Evolutionary conservation across 192 early-diverging fungal species (phyloP).

Genomic region (Diversispora eburnea): DNA sequence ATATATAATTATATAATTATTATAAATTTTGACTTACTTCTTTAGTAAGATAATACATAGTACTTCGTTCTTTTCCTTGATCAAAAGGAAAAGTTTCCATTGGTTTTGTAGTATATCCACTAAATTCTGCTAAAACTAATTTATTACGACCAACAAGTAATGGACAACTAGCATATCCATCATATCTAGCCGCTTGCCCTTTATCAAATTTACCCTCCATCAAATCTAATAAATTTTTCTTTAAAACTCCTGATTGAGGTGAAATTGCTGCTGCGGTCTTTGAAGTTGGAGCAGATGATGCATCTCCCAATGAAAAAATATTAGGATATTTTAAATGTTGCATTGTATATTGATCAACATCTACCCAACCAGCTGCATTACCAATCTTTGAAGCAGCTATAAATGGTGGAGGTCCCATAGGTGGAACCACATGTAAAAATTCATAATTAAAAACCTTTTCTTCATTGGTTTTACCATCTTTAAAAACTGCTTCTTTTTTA

Average conservation of each 20-base stretch:
- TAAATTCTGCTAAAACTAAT: slow-evolving; percentile 85
- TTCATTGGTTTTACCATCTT: slow-evolving; percentile 50
- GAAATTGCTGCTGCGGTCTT: slow-evolving; percentile 91
- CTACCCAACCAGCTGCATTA: slow-evolving; percentile 79
- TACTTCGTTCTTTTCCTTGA: slow-evolving; percentile 67
- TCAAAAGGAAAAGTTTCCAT: slow-evolving; percentile 83
- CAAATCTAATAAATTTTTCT: slow-evolving; percentile 66
- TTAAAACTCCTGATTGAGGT: slow-evolving; percentile 69
- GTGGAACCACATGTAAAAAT: slow-evolving; percentile 83
- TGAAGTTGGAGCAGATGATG: slow-evolving; percentile 80
- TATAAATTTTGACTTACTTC: slow-evolving; percentile 45
- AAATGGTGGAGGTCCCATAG: slow-evolving; percentile 75
- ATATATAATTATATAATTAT: background rate
- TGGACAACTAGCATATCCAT: slow-evolving; percentile 84
- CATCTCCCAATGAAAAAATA: slow-evolving; percentile 79
- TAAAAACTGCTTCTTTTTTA: slow-evolving; percentile 69
- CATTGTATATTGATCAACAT: slow-evolving; percentile 74
- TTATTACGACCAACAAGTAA: slow-evolving; percentile 75
- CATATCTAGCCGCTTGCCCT: slow-evolving; percentile 55
- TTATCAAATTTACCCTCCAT: slow-evolving; percentile 48
- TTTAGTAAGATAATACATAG: slow-evolving; percentile 71
- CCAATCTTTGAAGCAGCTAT: slow-evolving; percentile 65
- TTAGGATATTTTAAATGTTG: slow-evolving; percentile 77
- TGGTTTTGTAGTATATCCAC: slow-evolving; percentile 66
- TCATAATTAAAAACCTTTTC: slow-evolving; percentile 66